Evolutionary conservation across 352 stramenopile genomes (phyloP).

Genomic region (Globisporangium heterothallicum): DNA sequence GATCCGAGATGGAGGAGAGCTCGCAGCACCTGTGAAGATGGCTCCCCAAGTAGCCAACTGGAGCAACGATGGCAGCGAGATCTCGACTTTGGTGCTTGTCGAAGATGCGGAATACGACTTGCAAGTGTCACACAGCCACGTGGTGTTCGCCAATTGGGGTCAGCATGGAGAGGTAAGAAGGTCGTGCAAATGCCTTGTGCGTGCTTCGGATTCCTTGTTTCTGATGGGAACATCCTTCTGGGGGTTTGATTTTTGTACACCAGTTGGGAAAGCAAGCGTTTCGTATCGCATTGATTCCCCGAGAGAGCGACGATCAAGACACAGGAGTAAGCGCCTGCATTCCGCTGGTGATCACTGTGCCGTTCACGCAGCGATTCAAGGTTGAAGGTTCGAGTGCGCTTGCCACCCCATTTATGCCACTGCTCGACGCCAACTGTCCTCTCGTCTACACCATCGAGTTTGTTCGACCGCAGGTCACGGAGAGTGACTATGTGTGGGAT

Average conservation of each 20-base stretch:
- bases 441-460: slow-evolving; percentile 38
- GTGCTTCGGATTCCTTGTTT: too few relatives aligned
- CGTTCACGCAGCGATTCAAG: slow-evolving; percentile 43
- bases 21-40: slow-evolving; percentile 4
- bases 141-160: slow-evolving; percentile 21
- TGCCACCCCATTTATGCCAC: slow-evolving; percentile 14
- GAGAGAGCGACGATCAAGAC: not conserved
- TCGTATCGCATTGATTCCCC: slow-evolving; percentile 5
- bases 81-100: slow-evolving; percentile 30
- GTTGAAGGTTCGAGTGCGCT: slow-evolving; percentile 11
- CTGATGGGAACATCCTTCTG: too few relatives aligned
- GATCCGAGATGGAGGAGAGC: not conserved
- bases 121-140: slow-evolving; percentile 7
- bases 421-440: slow-evolving; percentile 18
- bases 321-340: slow-evolving; percentile 3
- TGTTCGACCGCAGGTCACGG: slow-evolving; percentile 17
- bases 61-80: not conserved
- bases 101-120: slow-evolving; percentile 27
- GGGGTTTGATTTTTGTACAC: too few relatives aligned
- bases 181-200: not conserved
- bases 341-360: slow-evolving; percentile 44
- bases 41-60: not conserved
- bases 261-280: slow-evolving; percentile 2
- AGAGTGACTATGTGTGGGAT: slow-evolving; percentile 50
- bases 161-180: slow-evolving; percentile 8